Evolutionary conservation across 805 yeast genomes (phyloP).

Genomic region (Pichia sporocuriosa): DNA sequence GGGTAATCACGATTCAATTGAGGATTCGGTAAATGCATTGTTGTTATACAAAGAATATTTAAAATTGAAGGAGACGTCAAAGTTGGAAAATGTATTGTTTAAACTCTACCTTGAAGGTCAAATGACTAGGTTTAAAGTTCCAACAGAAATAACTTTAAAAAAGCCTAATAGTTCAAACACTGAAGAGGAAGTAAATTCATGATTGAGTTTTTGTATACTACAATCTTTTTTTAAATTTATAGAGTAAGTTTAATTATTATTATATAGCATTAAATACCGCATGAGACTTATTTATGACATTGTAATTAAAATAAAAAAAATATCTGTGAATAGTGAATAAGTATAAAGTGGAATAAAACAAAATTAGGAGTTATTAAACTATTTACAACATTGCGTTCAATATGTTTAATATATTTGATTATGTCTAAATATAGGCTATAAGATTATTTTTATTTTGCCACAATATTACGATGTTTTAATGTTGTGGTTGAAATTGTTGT

Average conservation of each 20-base stretch:
- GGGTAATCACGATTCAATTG: conserved; percentile 95
- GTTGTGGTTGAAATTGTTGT: neutral
- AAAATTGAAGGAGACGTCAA: conserved; percentile 51
- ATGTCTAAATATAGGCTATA: too few relatives aligned
- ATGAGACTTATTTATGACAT: neutral
- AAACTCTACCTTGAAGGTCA: conserved; percentile 69
- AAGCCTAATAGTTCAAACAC: neutral
- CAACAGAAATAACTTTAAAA: conserved; percentile 20
- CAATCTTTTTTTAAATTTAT: conserved; percentile 3
- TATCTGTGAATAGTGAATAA: too few relatives aligned
- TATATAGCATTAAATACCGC: neutral
- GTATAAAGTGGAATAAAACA: too few relatives aligned
- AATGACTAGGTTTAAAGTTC: conserved; percentile 45
- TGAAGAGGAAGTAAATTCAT: neutral
- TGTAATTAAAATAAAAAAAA: too few relatives aligned
- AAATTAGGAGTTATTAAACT: too few relatives aligned
- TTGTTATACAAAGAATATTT: conserved; percentile 65
- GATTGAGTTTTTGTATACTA: conserved; percentile 5
- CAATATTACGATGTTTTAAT: too few relatives aligned
- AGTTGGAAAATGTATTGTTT: conserved; percentile 54
- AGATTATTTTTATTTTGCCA: too few relatives aligned
- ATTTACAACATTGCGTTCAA: too few relatives aligned
- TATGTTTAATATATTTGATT: too few relatives aligned
- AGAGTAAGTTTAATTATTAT: conserved; percentile 1
- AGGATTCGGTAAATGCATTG: conserved; percentile 88